phyloP scores from a whole-genome alignment of 1,139 yeast genomes.

The Pichia sp. region DNA sequence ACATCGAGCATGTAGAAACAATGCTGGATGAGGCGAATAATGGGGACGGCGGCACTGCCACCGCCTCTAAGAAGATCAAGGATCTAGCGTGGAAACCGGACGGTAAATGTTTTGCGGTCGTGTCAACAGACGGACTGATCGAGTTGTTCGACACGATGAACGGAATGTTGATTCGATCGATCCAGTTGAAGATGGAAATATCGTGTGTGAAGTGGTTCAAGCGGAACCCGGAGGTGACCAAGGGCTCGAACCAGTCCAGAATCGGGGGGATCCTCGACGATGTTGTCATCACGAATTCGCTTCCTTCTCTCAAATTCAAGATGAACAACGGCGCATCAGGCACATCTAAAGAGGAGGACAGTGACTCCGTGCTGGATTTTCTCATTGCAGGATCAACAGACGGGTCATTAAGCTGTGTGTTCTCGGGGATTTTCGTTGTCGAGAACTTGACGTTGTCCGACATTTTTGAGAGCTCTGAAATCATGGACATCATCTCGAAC shows the following conservation, averaged over 20 bases:
- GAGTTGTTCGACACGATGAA: slow-evolving; percentile 27
- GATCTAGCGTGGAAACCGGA: slow-evolving; percentile 30
- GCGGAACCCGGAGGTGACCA: neutral
- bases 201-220: slow-evolving; percentile 24
- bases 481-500: slow-evolving; percentile 2
- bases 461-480: neutral
- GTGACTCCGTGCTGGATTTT: slow-evolving; percentile 25
- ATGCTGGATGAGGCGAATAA: neutral
- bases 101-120: slow-evolving; percentile 28
- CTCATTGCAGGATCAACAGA: slow-evolving; percentile 31
- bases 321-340: neutral
- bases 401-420: slow-evolving; percentile 26
- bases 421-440: slow-evolving; percentile 35
- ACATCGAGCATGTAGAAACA: slow-evolving; percentile 29
- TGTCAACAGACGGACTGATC: slow-evolving; percentile 23
- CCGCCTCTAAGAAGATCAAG: neutral
- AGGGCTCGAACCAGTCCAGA: neutral
- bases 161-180: slow-evolving; percentile 25
- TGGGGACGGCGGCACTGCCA: slow-evolving; percentile 23
- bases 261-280: slow-evolving; percentile 18
- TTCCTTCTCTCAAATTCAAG: slow-evolving; percentile 35
- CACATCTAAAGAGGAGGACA: neutral
- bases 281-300: slow-evolving; percentile 30
- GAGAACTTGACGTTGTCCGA: slow-evolving; percentile 22
- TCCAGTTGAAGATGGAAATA: slow-evolving; percentile 15